Evolutionary conservation across 495 filamentous ascomycete species (phyloP).

Genomic region (Penicillium ucsense): DNA sequence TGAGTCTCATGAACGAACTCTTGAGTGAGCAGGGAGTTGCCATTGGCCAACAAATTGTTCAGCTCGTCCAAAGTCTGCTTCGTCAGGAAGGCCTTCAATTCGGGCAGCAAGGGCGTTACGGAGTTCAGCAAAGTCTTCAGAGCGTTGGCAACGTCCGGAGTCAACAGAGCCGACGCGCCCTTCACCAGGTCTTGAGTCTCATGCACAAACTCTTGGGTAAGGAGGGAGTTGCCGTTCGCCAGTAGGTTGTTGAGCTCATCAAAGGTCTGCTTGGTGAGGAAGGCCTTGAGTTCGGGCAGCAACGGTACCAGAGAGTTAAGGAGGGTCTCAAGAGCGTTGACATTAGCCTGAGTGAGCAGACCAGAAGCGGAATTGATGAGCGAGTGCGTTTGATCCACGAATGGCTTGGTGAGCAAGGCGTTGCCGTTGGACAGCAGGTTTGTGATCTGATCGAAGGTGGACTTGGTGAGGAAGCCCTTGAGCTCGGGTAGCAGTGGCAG

Average conservation of each 20-base stretch:
- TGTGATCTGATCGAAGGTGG: background rate
- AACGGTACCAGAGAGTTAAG: too few relatives aligned
- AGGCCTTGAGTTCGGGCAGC: too few relatives aligned
- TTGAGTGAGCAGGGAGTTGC: slow-evolving; percentile 24
- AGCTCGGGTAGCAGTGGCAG: slow-evolving; percentile 19
- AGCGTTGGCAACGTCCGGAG: slow-evolving; percentile 1
- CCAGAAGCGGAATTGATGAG: too few relatives aligned
- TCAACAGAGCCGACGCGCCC: slow-evolving; percentile 6
- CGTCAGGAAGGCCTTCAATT: slow-evolving; percentile 19
- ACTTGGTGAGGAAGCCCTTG: background rate
- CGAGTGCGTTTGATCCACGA: too few relatives aligned
- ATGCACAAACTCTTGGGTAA: too few relatives aligned
- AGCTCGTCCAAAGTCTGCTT: slow-evolving; percentile 25
- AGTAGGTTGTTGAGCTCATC: too few relatives aligned
- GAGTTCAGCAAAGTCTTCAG: slow-evolving; percentile 9
- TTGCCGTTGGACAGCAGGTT: too few relatives aligned
- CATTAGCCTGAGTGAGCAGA: too few relatives aligned
- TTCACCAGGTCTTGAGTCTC: slow-evolving; percentile 3
- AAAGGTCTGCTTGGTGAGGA: too few relatives aligned
- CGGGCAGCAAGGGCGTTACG: slow-evolving; percentile 14
- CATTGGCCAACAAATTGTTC: slow-evolving; percentile 26
- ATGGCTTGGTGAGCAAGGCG: too few relatives aligned
- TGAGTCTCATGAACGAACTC: slow-evolving; percentile 14
- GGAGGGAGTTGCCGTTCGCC: too few relatives aligned
- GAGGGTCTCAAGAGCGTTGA: too few relatives aligned